These are phyloP conservation scores for Themeda triandra DNA, from an alignment of 176 grass and related monocot genomes.

Conservation along the genomic window DNA sequence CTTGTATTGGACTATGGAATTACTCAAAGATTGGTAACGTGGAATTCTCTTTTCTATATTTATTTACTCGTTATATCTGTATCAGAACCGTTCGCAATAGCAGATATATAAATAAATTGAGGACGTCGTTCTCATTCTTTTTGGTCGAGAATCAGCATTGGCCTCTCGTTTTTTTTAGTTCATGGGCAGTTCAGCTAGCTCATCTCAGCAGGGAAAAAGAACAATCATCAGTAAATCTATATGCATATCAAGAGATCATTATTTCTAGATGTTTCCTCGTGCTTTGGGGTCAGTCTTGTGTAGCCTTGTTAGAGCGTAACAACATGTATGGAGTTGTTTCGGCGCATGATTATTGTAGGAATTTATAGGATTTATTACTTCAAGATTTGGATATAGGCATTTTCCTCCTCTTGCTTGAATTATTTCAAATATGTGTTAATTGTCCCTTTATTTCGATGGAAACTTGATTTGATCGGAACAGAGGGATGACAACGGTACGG, in stretches of 20 bases:
- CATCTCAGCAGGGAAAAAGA: not conserved
- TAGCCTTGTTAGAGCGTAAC: not conserved
- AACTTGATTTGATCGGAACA: not conserved
- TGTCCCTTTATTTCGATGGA: not conserved
- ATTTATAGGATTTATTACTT: not conserved
- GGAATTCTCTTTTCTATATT: not conserved
- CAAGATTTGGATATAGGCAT: not conserved
- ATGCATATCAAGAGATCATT: not conserved
- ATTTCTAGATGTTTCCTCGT: not conserved
- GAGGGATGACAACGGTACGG: too few relatives aligned
- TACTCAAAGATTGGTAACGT: not conserved
- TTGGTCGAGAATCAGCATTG: not conserved
- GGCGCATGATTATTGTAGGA: too few relatives aligned
- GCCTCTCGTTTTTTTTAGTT: not conserved
- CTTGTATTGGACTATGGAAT: not conserved
- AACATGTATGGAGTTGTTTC: too few relatives aligned
- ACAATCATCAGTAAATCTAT: not conserved
- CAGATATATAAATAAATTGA: not conserved
- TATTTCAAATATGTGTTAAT: not conserved
- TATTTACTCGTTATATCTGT: not conserved
- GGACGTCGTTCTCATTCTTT: too few relatives aligned
- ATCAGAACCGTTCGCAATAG: not conserved
- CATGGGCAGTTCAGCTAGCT: not conserved
- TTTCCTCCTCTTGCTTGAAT: not conserved
- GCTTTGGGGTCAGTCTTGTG: not conserved